Evolutionary conservation across 164 flowering plant species (phyloP), one percentile per base, ranked within the genome.

Genomic region (Nymphaea colorata): DNA sequence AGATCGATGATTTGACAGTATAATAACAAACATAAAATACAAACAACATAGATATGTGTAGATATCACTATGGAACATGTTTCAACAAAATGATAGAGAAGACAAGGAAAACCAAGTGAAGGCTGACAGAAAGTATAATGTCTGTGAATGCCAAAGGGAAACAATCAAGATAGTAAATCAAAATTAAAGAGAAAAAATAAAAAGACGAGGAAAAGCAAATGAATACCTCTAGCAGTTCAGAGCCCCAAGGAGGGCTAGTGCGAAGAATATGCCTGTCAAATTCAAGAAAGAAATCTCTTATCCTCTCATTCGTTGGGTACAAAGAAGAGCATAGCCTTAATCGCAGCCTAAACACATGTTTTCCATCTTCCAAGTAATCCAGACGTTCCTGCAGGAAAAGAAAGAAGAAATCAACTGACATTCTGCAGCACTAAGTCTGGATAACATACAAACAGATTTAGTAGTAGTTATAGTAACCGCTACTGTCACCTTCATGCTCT

Each of bases 201-300:
- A 45, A 2, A 5, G 53, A 45, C 5, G 53, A 45, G 53, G 53
- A 10, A 45, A 45, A 45, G 11, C 63, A 61, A 41, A 8, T 47
- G 57, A 71, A 36, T 80, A 91, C 99, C 96, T 94, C 97, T 64
- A 94, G 89, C 72, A 94, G 96, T 79, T 94, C 99, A 74, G 99
- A 90, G 62, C 99, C 99, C 99, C 99, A 94, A 75, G 97, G 99
- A 45, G 99, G 86, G 68, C 99, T 91, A 73, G 99, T 90, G 16
- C 93, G 92, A 67, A 94, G 97, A 63, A 91, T 85, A 77, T 94
- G 99, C 69, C 97, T 80, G 70, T 94, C 99, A 73, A 89, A 94
- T 79, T 94, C 99, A 67, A 91, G 93, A 67, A 91, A 94, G 77
- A 91, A 94, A 80, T 94, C 99, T 78, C 99, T 82, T 44, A 91